Evolutionary conservation across 129 eudicot genomes (phyloP), one percentile per base, ranked within the genome.

Genomic region (Logfia minima): DNA sequence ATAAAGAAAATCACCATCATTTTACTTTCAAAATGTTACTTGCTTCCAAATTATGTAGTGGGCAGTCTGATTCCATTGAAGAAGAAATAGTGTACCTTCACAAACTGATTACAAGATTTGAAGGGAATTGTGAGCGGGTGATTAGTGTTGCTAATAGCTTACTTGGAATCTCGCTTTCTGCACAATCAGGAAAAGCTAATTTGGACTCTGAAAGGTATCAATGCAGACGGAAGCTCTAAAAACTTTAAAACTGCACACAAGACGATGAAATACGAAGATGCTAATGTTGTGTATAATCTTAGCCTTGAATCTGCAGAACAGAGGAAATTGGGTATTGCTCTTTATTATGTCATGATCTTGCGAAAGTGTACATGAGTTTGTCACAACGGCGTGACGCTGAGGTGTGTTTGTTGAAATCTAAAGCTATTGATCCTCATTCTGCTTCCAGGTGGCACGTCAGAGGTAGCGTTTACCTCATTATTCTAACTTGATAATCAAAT

Each of bases 371-470:
- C 72, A 87, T 87, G 17, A 87, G 89, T 76, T 80, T 89, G 70
- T 89, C 90, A 10, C 96, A 94, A 72, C 91, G 98, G 98, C 86
- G 78, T 34, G 98, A 91, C 83, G 96, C 97, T 37, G 98, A 93
- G 77, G 85, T 87, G 62, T 93, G 98, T 64, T 78, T 93, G 69
- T 82, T 84, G 35, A 93, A 93, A 79, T 93, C 97, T 4, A 84
- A 83, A 79, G 91, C 93, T 56, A 87, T 93, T 58, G 71, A 78
- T 84, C 88, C 90, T 81, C 91, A 93, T 83, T 89, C 98, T 7
- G 93, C 98, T 77, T 85, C 96, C 5, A 85, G 97, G 81, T 87
- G 88, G 87, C 92, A 93, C 55, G 85, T 88, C 29, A 77, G 86
- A 81, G 98, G 97, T 93, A 88, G 26, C 48, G 14, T 2, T 41